Evolutionary conservation across 805 yeast species (phyloP), one percentile per base, ranked within the genome.

Genomic region (Pichia paraexigua): DNA sequence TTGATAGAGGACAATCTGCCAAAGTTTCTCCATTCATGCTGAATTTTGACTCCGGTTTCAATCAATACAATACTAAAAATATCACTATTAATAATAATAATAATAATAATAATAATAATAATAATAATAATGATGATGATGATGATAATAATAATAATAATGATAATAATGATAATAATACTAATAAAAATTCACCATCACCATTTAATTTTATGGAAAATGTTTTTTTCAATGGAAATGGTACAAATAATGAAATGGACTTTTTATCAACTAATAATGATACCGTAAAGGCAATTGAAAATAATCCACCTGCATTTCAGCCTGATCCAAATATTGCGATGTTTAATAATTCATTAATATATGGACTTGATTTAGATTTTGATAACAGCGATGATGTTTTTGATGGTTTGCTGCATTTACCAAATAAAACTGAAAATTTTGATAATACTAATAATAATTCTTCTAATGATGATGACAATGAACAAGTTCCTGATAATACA

Each of bases 401-500:
- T 41, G 54, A 53, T 24, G 47, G 48, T 21, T 40, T 55, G 27
- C 40, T 50, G 4, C 20, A 30, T 13, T 17, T 39, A 2, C 13
- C 17, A 27, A 25, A 27, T 9, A 41, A 37, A 28, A 39, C 11
- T 27, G 21, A 15, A 10, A 18, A 27, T 28, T 15, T 46, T 12
- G 39, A 48, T 21, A n/a, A 18, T n/a, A 37, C 21, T 9, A 15
- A 18, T 22, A 27, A 17, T 18, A 13, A 27, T 20, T 21, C 25
- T 30, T 35, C 25, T 18, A 21, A 62, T 43, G 60, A 60, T 25
- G 60, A 61, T 10, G 65, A 63, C 20, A 71, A 63, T 44, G 72
- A 63, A 61, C 64, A 65, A 25, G 91, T 88, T 4, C 95, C 95
- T 7, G 78, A 85, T 5, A 85, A 80, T 10, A 85, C 82, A 52